These are phyloP conservation scores for Histomonas meleagridis DNA, from an alignment of 208 protist genomes.

Conservation along the genomic window DNA sequence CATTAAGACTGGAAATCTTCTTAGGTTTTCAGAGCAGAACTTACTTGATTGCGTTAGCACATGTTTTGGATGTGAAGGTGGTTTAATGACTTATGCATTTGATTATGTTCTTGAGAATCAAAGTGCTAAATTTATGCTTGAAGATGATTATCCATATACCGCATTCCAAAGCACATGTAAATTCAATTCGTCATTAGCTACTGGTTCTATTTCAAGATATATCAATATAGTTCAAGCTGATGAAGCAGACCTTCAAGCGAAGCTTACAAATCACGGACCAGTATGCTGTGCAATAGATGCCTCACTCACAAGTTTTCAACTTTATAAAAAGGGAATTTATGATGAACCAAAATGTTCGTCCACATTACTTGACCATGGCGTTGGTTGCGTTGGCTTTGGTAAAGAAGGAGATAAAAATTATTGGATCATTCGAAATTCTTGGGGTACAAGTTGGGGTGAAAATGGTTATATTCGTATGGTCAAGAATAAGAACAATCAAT, in stretches of 20 bases:
- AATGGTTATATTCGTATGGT: background rate
- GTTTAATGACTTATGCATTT: background rate
- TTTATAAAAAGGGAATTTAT: background rate
- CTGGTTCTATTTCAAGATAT: background rate
- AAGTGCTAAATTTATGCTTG: background rate
- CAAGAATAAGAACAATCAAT: slow-evolving; percentile 3
- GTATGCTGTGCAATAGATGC: background rate
- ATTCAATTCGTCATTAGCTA: background rate
- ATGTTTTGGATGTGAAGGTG: background rate
- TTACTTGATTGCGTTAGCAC: background rate
- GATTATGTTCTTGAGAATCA: background rate
- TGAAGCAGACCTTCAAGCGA: background rate
- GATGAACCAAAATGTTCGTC: background rate
- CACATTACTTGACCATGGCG: background rate
- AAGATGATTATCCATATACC: background rate
- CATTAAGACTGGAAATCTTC: background rate
- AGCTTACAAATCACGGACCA: background rate
- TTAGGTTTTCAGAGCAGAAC: background rate
- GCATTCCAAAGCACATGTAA: background rate
- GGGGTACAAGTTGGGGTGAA: background rate
- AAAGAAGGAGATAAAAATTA: background rate
- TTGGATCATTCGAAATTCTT: background rate
- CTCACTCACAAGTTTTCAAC: background rate
- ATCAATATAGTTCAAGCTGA: background rate
- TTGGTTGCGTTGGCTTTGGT: background rate